Evolutionary conservation across 352 stramenopile genomes (phyloP), one percentile per base, ranked within the genome.

Genomic region (Pythium scleroteichum): DNA sequence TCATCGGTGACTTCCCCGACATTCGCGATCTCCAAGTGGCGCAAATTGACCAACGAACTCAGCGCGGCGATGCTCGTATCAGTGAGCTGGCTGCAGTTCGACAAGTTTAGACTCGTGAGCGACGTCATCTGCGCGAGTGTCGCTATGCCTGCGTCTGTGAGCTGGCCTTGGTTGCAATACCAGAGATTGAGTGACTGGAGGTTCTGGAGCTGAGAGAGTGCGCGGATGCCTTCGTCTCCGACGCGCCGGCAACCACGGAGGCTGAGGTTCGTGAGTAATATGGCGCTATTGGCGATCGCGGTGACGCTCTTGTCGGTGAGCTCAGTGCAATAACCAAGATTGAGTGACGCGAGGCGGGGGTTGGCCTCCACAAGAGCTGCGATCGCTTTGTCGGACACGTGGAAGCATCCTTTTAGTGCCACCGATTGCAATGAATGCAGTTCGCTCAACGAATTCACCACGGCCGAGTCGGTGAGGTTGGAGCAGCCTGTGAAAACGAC

Each of bases 151-250:
- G 27, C 68, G 56, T 93, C 84, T 0, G 82, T 90, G 23, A 93
- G 70, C 46, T 86, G 68, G 0, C 81, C 83, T 73, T 93, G 83
- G 56, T 87, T 84, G 68, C 81, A 91, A 65, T 93, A 93, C 83
- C 81, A 93, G 4, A 93, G 57, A 19, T 91, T 91, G 35, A 93
- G 78, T 19, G 69, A 82, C 52, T 73, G 58, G 14, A 91, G 58
- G 17, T 74, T 55, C 24, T 52, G 41, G 6, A 91, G 62, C 17
- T 54, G 63, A 16, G 68, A 49, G 22, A 91, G 68, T 7, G 76
- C 62, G 17, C 52, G 67, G 56, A 89, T 82, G 12, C 79, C 82
- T 1, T 53, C 59, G 50, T 91, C 82, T 0, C 76, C 75, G 44
- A 91, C 72, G 33, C 79, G 74, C 7, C 69, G 76, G 48, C 82